Percentiles rank a stretch among this genome's conserved stretches.
phyloP scores from a whole-genome alignment of 2,329 filamentous ascomycete genomes.

The Verticillium longisporum region DNA sequence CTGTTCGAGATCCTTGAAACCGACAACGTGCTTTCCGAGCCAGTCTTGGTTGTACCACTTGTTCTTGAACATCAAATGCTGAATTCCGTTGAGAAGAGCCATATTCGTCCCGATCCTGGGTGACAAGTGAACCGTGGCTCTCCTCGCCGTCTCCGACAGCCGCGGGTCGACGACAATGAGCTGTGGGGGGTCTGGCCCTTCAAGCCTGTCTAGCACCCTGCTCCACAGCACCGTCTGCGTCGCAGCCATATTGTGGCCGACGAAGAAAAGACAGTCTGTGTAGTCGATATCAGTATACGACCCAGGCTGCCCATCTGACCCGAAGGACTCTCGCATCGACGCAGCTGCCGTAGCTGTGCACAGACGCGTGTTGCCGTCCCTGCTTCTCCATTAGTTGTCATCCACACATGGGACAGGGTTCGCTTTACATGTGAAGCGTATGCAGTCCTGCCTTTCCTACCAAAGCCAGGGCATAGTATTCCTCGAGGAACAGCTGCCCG shows the following conservation, averaged over 20 bases:
- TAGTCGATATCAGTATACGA: conserved; percentile 27
- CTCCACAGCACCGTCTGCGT: conserved; percentile 30
- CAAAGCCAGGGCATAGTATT: conserved; percentile 29
- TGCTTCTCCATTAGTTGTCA: conserved; percentile 13
- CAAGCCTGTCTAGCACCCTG: conserved; percentile 21
- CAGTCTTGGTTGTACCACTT: conserved; percentile 24
- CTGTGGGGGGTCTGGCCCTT: conserved; percentile 17
- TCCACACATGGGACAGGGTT: too few relatives aligned
- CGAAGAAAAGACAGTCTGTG: conserved; percentile 27
- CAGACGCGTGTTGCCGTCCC: conserved; percentile 30
- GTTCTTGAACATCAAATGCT: conserved; percentile 27
- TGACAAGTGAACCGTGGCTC: conserved; percentile 25
- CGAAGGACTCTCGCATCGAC: conserved; percentile 29
- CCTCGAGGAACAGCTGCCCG: conserved; percentile 29
- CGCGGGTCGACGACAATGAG: conserved; percentile 28
- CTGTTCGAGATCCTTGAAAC: conserved; percentile 17
- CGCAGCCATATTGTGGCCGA: conserved; percentile 26
- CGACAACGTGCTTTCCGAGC: conserved; percentile 19
- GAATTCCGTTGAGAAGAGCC: conserved; percentile 28
- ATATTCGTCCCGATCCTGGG: conserved; percentile 27
- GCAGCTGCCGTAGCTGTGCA: conserved; percentile 29
- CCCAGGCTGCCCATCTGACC: conserved; percentile 27
- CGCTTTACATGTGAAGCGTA: background rate
- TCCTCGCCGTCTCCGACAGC: conserved; percentile 22
- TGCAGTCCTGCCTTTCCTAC: conserved; percentile 28